These are phyloP conservation scores for Ramularia collo-cygni DNA, from an alignment of 2,329 filamentous ascomycete species.

Conservation along the genomic window DNA sequence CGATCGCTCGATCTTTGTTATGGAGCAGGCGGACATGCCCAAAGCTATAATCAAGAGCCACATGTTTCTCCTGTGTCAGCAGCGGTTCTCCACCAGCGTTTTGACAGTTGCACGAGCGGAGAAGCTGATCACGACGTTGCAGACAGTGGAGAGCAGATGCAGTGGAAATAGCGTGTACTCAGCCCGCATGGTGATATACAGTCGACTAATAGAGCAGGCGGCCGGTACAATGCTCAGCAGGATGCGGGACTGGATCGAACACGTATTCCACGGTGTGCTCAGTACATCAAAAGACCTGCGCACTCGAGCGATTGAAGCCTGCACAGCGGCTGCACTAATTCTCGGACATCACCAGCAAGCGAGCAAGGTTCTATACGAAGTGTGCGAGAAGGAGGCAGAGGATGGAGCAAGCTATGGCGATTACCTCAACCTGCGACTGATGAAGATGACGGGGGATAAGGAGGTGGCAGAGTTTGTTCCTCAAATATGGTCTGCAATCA, in stretches of 20 bases:
- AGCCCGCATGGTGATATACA: slow-evolving; percentile 71
- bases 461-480: slow-evolving; percentile 63
- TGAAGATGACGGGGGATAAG: slow-evolving; percentile 56
- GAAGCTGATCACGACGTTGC: slow-evolving; percentile 62
- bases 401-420: slow-evolving; percentile 59
- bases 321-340: slow-evolving; percentile 60
- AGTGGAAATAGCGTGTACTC: slow-evolving; percentile 75
- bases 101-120: slow-evolving; percentile 67
- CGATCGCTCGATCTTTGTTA: slow-evolving; percentile 68
- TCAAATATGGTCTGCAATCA: slow-evolving; percentile 79
- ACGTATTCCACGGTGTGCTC: slow-evolving; percentile 75
- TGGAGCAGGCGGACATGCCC: slow-evolving; percentile 60
- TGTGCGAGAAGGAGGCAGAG: slow-evolving; percentile 47
- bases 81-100: slow-evolving; percentile 68
- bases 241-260: slow-evolving; percentile 68
- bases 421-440: slow-evolving; percentile 61
- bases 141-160: slow-evolving; percentile 64
- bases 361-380: slow-evolving; percentile 58
- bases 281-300: slow-evolving; percentile 72
- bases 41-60: slow-evolving; percentile 75
- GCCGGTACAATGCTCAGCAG: slow-evolving; percentile 63
- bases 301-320: slow-evolving; percentile 64
- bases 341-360: slow-evolving; percentile 64
- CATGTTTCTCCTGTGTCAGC: slow-evolving; percentile 71
- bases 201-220: slow-evolving; percentile 66